These are phyloP conservation scores for Apiospora koreana DNA, from an alignment of 2,329 filamentous ascomycete genomes.

Conservation along the genomic window DNA sequence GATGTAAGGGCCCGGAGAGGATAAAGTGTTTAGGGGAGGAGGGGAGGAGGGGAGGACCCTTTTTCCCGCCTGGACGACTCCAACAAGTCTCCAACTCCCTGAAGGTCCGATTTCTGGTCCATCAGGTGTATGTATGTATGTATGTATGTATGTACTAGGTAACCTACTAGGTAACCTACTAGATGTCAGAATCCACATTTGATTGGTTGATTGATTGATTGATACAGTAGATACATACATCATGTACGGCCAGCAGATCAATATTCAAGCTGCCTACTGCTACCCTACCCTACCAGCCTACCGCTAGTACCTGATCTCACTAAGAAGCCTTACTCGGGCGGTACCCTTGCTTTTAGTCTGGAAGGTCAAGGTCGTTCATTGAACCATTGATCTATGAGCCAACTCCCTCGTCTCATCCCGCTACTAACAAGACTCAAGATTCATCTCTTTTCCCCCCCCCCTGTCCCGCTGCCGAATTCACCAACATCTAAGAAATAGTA, in stretches of 20 bases:
- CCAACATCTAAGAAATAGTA: background rate
- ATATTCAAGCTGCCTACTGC: too few species aligned
- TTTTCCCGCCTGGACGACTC: background rate
- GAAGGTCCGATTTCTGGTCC: too few species aligned
- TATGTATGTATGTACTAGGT: too few species aligned
- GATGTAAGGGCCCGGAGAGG: background rate
- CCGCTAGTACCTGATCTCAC: conserved; percentile 1
- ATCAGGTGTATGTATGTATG: too few species aligned
- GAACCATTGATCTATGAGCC: background rate
- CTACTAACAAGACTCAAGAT: background rate
- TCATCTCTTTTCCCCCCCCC: background rate
- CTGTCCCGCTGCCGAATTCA: background rate
- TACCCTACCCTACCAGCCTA: background rate
- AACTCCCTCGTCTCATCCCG: background rate
- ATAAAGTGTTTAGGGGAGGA: too few species aligned
- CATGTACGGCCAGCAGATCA: conserved; percentile 3
- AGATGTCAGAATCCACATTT: background rate
- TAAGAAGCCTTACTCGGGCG: background rate
- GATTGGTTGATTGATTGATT: too few species aligned
- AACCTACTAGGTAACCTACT: too few species aligned
- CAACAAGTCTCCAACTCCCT: too few species aligned
- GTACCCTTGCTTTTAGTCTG: too few species aligned
- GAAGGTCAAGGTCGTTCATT: too few species aligned
- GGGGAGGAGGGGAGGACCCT: background rate
- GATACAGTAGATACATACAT: background rate